phyloP scores from a whole-genome alignment of 192 early-diverging fungal genomes.

The Mortierella alpina region DNA sequence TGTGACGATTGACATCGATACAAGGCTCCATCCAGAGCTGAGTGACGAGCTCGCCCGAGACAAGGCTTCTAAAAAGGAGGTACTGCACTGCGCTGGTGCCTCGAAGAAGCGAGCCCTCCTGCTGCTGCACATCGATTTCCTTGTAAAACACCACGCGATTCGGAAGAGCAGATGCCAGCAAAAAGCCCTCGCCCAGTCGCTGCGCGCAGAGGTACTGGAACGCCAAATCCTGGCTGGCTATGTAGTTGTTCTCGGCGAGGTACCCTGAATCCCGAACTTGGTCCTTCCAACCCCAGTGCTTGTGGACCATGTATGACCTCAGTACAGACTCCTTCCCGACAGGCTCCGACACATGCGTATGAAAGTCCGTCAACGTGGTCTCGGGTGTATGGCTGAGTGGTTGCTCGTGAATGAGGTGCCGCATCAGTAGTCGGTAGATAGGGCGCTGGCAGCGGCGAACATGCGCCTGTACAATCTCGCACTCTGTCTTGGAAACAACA shows the following conservation, averaged over 20 bases:
- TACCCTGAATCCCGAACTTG: constrained; percentile 50
- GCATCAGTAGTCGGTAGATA: constrained; percentile 57
- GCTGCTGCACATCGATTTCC: constrained; percentile 46
- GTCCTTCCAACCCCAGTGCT: constrained; percentile 62
- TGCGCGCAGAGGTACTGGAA: constrained; percentile 63
- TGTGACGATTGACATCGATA: constrained; percentile 25
- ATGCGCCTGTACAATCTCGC: constrained; percentile 12
- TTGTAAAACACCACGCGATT: constrained; percentile 59
- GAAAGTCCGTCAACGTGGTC: constrained; percentile 25
- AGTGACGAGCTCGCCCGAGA: constrained; percentile 57
- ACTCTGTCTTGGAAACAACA: constrained; percentile 10
- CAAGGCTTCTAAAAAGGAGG: constrained; percentile 57
- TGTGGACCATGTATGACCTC: constrained; percentile 62
- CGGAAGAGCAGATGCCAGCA: constrained; percentile 50
- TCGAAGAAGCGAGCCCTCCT: constrained; percentile 15
- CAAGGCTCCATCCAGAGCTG: constrained; percentile 70
- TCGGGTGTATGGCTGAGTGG: constrained; percentile 23
- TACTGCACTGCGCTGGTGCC: constrained; percentile 57
- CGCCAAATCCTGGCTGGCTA: constrained; percentile 57
- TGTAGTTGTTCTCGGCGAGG: constrained; percentile 38
- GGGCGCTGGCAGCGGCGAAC: constrained; percentile 50
- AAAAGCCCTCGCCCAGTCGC: constrained; percentile 57
- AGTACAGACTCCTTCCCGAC: constrained; percentile 58
- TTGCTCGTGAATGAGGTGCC: constrained; percentile 52
- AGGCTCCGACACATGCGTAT: constrained; percentile 33